Evolutionary conservation across 306 rosid genomes (phyloP), one percentile per base, ranked within the genome.

Genomic region (Glycine soja): DNA sequence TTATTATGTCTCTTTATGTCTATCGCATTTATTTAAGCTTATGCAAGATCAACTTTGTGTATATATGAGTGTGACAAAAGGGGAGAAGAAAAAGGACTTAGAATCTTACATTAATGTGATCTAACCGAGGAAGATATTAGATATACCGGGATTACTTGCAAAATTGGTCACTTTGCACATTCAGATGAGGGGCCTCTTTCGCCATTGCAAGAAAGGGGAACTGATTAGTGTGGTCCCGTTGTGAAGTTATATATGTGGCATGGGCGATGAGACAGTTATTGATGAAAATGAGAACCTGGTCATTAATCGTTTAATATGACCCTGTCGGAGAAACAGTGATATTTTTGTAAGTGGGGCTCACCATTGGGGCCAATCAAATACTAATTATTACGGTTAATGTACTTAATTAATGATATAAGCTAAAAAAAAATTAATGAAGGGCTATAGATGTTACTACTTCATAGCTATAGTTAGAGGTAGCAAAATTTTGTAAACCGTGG

Each of bases 121-220:
- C 19, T 64, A 75, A 83, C 74, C 69, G 68, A 70, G 54, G 65
- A 68, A 54, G 62, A 67, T 30, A 38, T 38, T 4, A 4, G 5
- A 2, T 36, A 38, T 38, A 36, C 3, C 10, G 46, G 84, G 78
- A 81, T 86, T 82, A 76, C 91, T 83, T 86, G 88, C 70, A 82
- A 72, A 84, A 71, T 56, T 18, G 86, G 92, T 81, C 69, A 70
- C 66, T 75, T 53, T 62, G 72, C 85, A 80, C 24, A 58, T 80
- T 81, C 53, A 59, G 80, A 80, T 75, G 86, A 86, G 32, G 64
- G 71, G 85, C 81, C 89, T 70, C 73, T 82, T 82, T 88, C 84
- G 67, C 63, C 77, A 30, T 69, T 45, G 85, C 82, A 74, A 79
- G 79, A 83, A 75, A 82, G 68, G 66, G 72, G 53, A 61, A 40